Conservation (phyloP, 2,329 filamentous ascomycete genomes). For the Penicillium sp. region DNA sequence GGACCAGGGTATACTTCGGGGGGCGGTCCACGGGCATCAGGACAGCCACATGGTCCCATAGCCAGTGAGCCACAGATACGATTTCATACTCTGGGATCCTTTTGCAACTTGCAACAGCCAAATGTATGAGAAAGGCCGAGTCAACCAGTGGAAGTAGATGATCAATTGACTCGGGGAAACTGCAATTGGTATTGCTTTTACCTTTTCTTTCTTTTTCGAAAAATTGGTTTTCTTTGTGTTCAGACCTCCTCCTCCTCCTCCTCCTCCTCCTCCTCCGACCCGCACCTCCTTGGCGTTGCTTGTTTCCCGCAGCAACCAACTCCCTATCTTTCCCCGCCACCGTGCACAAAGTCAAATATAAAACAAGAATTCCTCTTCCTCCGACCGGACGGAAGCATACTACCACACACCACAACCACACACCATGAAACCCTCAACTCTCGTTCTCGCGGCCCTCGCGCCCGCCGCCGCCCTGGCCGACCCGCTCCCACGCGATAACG, state of each 20-base stretch:
- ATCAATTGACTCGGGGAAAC: not conserved
- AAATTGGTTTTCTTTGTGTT: not conserved
- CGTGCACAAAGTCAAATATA: not conserved
- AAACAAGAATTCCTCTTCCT: not conserved
- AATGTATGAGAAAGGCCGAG: not conserved
- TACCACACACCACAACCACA: not conserved
- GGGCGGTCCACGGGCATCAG: no score
- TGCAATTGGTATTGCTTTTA: not conserved
- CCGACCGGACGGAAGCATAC: not conserved
- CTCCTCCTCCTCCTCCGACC: constrained; percentile 15
- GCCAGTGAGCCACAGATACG: not conserved
- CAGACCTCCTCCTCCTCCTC: not conserved
- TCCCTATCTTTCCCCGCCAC: constrained; percentile 1
- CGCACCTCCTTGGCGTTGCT: constrained; percentile 29
- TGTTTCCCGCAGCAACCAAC: constrained; percentile 12
- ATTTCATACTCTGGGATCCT: not conserved
- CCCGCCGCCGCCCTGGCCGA: constrained; percentile 23
- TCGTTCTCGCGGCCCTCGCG: constrained; percentile 20
- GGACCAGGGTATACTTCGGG: not conserved
- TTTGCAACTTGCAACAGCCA: not conserved
- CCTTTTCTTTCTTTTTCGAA: not conserved
- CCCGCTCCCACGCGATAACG: constrained; percentile 9
- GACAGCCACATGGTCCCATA: not conserved
- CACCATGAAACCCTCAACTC: constrained; percentile 21
- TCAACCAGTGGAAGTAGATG: not conserved